Evolutionary conservation across 129 eudicot genomes (phyloP).

Genomic region (Gnaphalium uliginosum): DNA sequence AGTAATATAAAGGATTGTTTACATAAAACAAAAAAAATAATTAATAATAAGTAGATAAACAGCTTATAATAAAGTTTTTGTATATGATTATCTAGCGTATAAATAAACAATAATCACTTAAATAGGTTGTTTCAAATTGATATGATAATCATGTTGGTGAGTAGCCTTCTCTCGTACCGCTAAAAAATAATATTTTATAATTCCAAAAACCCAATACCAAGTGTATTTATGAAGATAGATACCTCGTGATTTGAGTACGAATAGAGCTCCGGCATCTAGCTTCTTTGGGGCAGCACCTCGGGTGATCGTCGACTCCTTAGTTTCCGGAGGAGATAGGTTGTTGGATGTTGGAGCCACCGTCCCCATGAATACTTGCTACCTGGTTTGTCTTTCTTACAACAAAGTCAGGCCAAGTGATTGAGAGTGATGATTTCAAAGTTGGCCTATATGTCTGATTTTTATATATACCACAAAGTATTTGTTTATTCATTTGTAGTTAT

Average conservation of each 20-base stretch:
- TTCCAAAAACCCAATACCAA: background rate
- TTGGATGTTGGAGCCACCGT: conserved; percentile 34
- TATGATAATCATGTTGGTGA: no score
- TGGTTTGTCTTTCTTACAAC: conserved; percentile 16
- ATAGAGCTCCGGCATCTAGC: conserved; percentile 74
- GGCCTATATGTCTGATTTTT: conserved; percentile 1
- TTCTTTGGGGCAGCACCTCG: conserved; percentile 31
- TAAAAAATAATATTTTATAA: background rate
- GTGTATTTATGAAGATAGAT: background rate
- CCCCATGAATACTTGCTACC: conserved; percentile 21
- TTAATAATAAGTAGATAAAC: no score
- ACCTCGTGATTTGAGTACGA: conserved; percentile 77
- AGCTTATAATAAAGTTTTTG: no score
- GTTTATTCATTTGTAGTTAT: background rate
- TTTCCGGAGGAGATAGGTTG: conserved; percentile 18
- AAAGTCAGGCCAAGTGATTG: conserved; percentile 21
- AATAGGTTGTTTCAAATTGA: no score
- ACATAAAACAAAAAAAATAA: no score
- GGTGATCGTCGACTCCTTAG: conserved; percentile 6
- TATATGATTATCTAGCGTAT: no score
- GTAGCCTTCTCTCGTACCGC: no score
- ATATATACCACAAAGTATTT: background rate
- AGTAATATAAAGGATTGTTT: no score
- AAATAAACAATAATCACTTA: no score
- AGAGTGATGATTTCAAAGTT: conserved; percentile 23